phyloP scores from a whole-genome alignment of 805 yeast genomes.

The Wickerhamiella azymoides region DNA sequence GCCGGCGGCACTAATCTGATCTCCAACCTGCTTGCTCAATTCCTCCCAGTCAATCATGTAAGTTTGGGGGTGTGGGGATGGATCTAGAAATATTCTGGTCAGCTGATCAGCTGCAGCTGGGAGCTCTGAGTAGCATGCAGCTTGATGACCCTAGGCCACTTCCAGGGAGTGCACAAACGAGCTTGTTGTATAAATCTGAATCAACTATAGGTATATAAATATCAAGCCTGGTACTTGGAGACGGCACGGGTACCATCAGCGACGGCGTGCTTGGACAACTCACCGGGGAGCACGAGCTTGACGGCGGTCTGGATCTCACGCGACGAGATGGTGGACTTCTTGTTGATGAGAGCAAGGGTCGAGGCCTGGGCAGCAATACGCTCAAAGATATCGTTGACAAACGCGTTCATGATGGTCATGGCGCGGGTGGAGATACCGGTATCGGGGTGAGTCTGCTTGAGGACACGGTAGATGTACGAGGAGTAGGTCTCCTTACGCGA shows the following conservation, averaged over 20 bases:
- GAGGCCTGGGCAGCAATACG: slow-evolving; percentile 97
- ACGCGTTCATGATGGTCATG: slow-evolving; percentile 97
- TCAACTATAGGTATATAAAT: slow-evolving; percentile 13
- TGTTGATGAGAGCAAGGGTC: slow-evolving; percentile 96
- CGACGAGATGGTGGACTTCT: slow-evolving; percentile 93
- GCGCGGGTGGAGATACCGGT: slow-evolving; percentile 99
- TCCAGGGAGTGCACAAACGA: no score
- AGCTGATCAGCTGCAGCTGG: no score
- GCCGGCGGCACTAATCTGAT: neutral
- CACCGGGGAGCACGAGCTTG: slow-evolving; percentile 96
- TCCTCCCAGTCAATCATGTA: neutral
- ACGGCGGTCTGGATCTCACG: slow-evolving; percentile 99
- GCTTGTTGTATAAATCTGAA: no score
- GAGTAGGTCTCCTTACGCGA: slow-evolving; percentile 97
- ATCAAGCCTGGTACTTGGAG: slow-evolving; percentile 75
- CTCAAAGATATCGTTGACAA: slow-evolving; percentile 95
- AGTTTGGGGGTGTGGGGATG: no score
- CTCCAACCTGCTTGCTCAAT: neutral
- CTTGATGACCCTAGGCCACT: no score
- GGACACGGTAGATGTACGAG: slow-evolving; percentile 94
- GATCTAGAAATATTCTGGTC: no score
- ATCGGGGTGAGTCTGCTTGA: slow-evolving; percentile 98
- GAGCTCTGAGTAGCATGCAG: no score
- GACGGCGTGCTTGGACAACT: slow-evolving; percentile 95
- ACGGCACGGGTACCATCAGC: slow-evolving; percentile 98